phyloP scores from a whole-genome alignment of 208 protist species.

The Trypanosoma rangeli region DNA sequence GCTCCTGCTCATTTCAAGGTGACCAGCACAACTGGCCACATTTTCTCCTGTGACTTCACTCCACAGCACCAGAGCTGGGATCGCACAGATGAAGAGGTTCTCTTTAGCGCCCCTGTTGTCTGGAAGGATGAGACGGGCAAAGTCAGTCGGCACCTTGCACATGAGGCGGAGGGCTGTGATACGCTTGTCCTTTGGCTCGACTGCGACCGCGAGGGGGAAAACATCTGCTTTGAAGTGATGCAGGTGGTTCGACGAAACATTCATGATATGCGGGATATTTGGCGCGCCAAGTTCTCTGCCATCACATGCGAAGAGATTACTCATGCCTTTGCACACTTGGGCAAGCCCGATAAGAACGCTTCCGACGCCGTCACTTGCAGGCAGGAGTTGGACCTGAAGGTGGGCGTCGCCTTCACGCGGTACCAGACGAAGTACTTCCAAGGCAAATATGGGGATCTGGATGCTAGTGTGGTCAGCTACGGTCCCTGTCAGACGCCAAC shows the following conservation, averaged over 20 bases:
- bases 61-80: conserved; percentile 90
- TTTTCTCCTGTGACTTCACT: conserved; percentile 91
- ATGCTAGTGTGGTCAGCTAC: conserved; percentile 92
- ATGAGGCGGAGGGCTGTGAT: conserved; percentile 81
- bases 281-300: conserved; percentile 91
- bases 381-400: conserved; percentile 96
- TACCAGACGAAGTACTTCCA: conserved; percentile 93
- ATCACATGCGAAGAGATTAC: conserved; percentile 87
- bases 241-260: conserved; percentile 71
- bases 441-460: conserved; percentile 89
- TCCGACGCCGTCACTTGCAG: conserved; percentile 93
- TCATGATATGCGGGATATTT: conserved; percentile 68
- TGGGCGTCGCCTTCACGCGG: conserved; percentile 95
- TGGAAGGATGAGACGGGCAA: conserved; percentile 89
- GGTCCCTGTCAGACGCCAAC: conserved; percentile 97
- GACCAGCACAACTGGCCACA: conserved; percentile 91
- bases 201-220: conserved; percentile 97
- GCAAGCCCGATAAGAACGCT: conserved; percentile 89
- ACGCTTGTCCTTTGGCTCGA: conserved; percentile 95
- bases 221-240: conserved; percentile 98
- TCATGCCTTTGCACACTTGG: conserved; percentile 81
- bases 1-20: conserved; percentile 72
- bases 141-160: conserved; percentile 78
- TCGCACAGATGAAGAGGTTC: conserved; percentile 74
- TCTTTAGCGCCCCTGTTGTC: conserved; percentile 80